Base-by-base conservation (phyloP, 306 rosid genomes). In the Quercus engelmannii region DNA sequence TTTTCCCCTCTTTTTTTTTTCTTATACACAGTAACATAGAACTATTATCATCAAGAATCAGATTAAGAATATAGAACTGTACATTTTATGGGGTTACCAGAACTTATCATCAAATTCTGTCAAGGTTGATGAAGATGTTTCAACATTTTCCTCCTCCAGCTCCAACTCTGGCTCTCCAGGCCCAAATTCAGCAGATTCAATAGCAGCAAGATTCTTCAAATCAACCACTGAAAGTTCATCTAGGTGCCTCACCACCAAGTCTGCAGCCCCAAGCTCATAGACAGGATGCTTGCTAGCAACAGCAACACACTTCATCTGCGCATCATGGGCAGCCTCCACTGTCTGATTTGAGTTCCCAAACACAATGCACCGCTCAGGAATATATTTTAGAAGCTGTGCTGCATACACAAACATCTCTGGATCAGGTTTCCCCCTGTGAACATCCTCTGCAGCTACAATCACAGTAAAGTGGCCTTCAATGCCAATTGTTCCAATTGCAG, bases 251-350 rank as follows among this genome's bases (percentile, higher is more conserved):
- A 95, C 99, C 51, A 95, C 96, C 86, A 95, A 81, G 74, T 95
- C 97, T 1, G 99, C 98, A 59, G 99, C 98, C 78, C 85, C 88
- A 38, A 95, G 97, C 87, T 95, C 99, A 28, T 93, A 95, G 41
- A 90, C 92, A 15, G 96, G 99, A 86, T 95, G 99, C 87, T 91
- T 93, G 89, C 99, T 95, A 55, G 99, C 99, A 71, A 95, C 96
- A 31, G 97, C 99, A 49, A 95, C 93, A 69, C 99, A 95, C 93
- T 95, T 93, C 99, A 95, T 95, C 83, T 85, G 83, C 0, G 93
- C 97, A 78, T 95, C 99, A 41, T 93, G 98, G 52, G 99, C 98
- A 19, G 98, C 99, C 89, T 95, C 99, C 84, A 95, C 96, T 0
- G 98, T 93, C 76, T 79, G 91, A 85, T 95, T 95, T 3, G 97